Evolutionary conservation across 495 filamentous ascomycete genomes (phyloP), one percentile per base, ranked within the genome.

Genomic region (Penicillium odoratum): DNA sequence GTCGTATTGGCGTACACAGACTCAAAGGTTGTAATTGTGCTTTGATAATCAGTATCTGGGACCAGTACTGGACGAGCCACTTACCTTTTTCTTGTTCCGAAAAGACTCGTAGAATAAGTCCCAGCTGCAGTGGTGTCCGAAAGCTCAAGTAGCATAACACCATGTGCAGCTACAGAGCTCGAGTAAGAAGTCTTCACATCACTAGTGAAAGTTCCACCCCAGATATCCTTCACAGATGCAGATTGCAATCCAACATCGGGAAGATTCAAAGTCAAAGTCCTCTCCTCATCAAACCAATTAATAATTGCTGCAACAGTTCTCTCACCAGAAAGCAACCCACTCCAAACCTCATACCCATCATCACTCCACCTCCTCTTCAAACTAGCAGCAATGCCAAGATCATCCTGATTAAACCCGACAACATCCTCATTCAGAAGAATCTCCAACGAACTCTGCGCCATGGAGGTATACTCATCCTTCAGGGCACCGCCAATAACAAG

Each of bases 371-470:
- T 56, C 5, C 72, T 58, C 3, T 48, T 58, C 26, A 75, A 28
- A 30, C 58, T 71, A 13, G 75, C 80, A 53, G 79, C 75, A 30
- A 72, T 67, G 15, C 77, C 82, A 0, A 83, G 63, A 3, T 69
- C 40, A 57, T 85, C 83, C 62, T 86, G 82, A 56, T 81, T 83
- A 60, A 81, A 78, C 0, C 66, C 71, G 50, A 85, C 73, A 28
- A 82, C 71, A 42, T 79, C 82, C 56, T 75, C 65, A 56, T 84
- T 83, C 11, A 60, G 72, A 13, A 83, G 56, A 16, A 82, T 73
- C 2, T 61, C 59, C 30, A 81, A 60, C 1, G 74, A 73, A 1
- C 53, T 62, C 7, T 58, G 54, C 16, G 53, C 50, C 9, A 83
- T 74, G 2, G 65, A 55, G 4, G 63, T 68, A 11, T 31, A 26